A percentile compares a stretch with the other conserved stretches of the same genome.
phyloP scores from a whole-genome alignment of 805 yeast species.

The Blastobotrys americana region DNA sequence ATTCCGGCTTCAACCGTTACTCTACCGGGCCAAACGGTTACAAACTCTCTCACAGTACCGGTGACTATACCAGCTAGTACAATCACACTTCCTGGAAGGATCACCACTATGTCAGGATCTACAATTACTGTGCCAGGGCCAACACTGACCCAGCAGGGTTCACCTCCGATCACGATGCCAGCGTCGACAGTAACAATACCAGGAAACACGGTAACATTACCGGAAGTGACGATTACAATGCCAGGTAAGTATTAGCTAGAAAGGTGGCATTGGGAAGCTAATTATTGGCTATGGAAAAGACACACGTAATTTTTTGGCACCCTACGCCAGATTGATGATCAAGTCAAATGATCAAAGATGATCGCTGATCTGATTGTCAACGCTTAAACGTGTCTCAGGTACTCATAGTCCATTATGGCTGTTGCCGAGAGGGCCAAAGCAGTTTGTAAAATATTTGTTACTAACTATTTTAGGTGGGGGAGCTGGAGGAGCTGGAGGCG shows the following conservation, averaged over 20 bases:
- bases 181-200: conserved; percentile 12
- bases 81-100: conserved; percentile 15
- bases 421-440: too few relatives aligned
- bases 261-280: too few relatives aligned
- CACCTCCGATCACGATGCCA: conserved; percentile 5
- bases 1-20: conserved; percentile 11
- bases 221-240: not conserved
- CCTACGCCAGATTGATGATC: too few relatives aligned
- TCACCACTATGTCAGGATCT: conserved; percentile 12
- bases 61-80: conserved; percentile 14
- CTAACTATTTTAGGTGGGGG: too few relatives aligned
- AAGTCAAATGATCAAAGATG: too few relatives aligned
- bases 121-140: conserved; percentile 9
- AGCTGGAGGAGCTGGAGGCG: conserved; percentile 4
- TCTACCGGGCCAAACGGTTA: not conserved
- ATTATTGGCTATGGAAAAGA: too few relatives aligned
- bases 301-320: too few relatives aligned
- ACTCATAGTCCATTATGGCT: too few relatives aligned
- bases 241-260: not conserved
- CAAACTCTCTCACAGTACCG: conserved; percentile 8
- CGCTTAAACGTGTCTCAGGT: too few relatives aligned
- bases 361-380: too few relatives aligned
- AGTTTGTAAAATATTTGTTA: too few relatives aligned
- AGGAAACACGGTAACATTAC: conserved; percentile 5
- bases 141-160: not conserved